phyloP scores from a whole-genome alignment of 208 protist genomes.

The Herpetomonas samuelpessoai region DNA sequence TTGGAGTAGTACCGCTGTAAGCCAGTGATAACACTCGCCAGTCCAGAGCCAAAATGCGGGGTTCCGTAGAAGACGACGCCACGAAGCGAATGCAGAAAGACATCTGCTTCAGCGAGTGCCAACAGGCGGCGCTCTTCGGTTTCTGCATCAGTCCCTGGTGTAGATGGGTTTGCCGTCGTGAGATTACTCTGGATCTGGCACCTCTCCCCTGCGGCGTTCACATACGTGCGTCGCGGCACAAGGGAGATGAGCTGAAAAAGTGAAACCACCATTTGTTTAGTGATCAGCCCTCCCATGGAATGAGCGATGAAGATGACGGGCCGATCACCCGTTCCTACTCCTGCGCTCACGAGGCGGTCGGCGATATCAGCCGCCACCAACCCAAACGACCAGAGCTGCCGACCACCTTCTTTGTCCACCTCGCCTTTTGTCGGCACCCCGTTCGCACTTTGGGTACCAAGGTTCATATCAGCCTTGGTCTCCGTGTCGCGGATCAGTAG shows the following conservation, averaged over 20 bases:
- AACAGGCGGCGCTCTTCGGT: constrained; percentile 3
- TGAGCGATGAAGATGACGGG: constrained; percentile 66
- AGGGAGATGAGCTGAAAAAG: constrained; percentile 21
- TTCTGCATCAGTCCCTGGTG: too few relatives aligned
- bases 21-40: constrained; percentile 57
- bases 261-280: constrained; percentile 59
- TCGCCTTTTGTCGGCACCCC: background rate
- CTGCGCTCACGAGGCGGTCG: constrained; percentile 28
- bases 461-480: background rate
- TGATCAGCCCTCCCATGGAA: constrained; percentile 64
- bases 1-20: constrained; percentile 52
- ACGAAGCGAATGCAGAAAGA: constrained; percentile 30
- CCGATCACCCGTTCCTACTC: constrained; percentile 38
- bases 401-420: background rate
- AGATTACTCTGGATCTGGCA: too few relatives aligned
- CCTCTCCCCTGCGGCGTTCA: too few relatives aligned
- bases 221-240: constrained; percentile 9
- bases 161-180: too few relatives aligned
- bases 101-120: constrained; percentile 11
- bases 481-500: background rate
- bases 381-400: constrained; percentile 29
- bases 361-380: constrained; percentile 45
- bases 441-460: too few relatives aligned
- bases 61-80: constrained; percentile 77
- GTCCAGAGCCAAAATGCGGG: constrained; percentile 63